These are phyloP conservation scores for Earliella scabrosa DNA, from an alignment of 1,284 basidiomycete species.

Conservation along the genomic window DNA sequence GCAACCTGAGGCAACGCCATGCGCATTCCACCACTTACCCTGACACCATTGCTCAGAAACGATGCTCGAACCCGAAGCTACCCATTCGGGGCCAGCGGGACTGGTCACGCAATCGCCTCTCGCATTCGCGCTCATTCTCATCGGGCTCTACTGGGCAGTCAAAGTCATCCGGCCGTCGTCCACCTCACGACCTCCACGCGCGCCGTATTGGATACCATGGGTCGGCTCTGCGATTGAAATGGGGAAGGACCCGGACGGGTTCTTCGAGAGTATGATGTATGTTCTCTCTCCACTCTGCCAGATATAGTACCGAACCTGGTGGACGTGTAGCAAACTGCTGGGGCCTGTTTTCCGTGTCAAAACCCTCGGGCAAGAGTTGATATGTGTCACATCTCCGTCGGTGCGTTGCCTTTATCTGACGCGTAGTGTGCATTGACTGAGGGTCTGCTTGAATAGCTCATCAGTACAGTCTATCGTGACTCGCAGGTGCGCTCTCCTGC, in stretches of 20 bases:
- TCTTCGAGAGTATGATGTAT: constrained; percentile 20
- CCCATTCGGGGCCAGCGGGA: not conserved
- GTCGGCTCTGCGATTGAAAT: constrained; percentile 26
- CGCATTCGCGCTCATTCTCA: constrained; percentile 13
- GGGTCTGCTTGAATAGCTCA: constrained; percentile 9
- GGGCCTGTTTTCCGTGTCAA: constrained; percentile 26
- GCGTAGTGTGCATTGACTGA: not conserved
- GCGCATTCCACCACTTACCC: too few species aligned
- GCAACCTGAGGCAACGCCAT: too few species aligned
- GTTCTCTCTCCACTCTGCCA: not conserved
- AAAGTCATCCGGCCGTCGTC: constrained; percentile 13
- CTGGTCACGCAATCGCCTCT: constrained; percentile 13
- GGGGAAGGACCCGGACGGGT: constrained; percentile 26
- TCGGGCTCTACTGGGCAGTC: constrained; percentile 14
- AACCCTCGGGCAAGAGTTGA: constrained; percentile 17
- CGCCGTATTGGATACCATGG: constrained; percentile 30
- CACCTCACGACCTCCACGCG: constrained; percentile 27
- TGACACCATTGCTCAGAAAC: too few species aligned
- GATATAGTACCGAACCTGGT: not conserved
- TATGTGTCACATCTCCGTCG: constrained; percentile 24
- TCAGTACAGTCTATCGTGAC: constrained; percentile 25
- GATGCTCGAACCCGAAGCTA: not conserved
- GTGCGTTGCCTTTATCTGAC: constrained; percentile 8
- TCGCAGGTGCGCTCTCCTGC: constrained; percentile 11
- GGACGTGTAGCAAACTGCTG: constrained; percentile 9